Conservation (phyloP, 2,329 filamentous ascomycete genomes). For the Sporothrix curviconia region DNA sequence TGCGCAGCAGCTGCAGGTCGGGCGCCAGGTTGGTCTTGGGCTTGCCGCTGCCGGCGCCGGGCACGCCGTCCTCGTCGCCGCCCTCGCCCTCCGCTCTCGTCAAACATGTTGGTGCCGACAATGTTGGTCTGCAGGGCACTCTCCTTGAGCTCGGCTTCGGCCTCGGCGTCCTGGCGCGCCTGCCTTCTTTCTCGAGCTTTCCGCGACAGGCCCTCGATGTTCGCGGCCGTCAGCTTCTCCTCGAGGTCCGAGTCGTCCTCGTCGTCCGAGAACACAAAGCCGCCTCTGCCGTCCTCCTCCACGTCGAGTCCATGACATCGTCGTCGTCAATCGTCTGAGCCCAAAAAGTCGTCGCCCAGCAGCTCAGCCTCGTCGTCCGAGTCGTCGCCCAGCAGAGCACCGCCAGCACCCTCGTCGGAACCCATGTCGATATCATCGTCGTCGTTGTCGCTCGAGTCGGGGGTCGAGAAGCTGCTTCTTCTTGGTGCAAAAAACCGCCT, state of each 20-base stretch:
- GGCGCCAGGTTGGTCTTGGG: constrained; percentile 66
- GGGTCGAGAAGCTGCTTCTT: constrained; percentile 27
- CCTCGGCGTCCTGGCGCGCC: constrained; percentile 73
- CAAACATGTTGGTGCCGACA: constrained; percentile 62
- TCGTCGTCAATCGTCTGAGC: constrained; percentile 48
- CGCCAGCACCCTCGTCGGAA: constrained; percentile 38
- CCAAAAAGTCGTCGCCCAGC: constrained; percentile 43
- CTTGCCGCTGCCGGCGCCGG: constrained; percentile 37
- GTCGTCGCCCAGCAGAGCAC: constrained; percentile 34
- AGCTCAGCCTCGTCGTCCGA: constrained; percentile 34
- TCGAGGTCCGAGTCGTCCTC: constrained; percentile 86
- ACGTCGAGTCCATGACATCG: constrained; percentile 66
- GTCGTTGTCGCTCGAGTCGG: constrained; percentile 27
- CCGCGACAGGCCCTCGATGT: constrained; percentile 84
- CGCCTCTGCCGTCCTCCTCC: constrained; percentile 44
- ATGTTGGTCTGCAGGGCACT: constrained; percentile 91
- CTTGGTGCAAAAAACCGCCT: constrained; percentile 5
- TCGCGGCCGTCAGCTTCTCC: constrained; percentile 87
- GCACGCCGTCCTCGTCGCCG: constrained; percentile 5
- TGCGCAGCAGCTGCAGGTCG: constrained; percentile 81
- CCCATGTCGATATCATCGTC: constrained; percentile 35
- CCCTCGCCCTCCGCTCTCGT: constrained; percentile 22
- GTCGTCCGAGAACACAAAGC: constrained; percentile 89
- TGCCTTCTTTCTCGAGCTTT: constrained; percentile 75
- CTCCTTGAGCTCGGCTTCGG: constrained; percentile 79